phyloP scores from a whole-genome alignment of 257 asterid species.

The Nicotiana obtusifolia region DNA sequence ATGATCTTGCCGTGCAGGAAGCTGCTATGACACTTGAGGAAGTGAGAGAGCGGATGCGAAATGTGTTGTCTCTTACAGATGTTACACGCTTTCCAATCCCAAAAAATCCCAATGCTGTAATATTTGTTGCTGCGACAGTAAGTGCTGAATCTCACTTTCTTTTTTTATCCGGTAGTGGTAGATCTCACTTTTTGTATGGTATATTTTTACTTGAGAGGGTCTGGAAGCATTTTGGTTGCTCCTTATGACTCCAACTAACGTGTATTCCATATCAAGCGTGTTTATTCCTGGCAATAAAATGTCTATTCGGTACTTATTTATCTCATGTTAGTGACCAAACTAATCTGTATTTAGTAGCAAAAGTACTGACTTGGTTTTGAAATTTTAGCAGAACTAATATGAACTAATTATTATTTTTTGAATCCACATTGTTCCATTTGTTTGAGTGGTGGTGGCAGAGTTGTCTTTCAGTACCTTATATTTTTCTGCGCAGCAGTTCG shows the following conservation, averaged over 20 bases:
- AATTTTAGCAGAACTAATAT: not conserved
- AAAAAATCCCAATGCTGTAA: conserved; percentile 74
- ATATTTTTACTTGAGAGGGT: not conserved
- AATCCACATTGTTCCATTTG: not conserved
- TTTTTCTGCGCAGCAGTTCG: not conserved
- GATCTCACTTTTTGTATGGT: conserved; percentile 4
- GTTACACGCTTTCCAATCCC: conserved; percentile 93
- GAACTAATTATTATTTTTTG: not conserved
- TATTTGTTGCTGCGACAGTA: conserved; percentile 90
- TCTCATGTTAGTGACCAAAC: not conserved
- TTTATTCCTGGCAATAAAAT: not conserved
- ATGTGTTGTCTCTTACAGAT: conserved; percentile 82
- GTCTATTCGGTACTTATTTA: not conserved
- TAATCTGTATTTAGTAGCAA: not conserved
- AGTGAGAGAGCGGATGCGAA: conserved; percentile 83
- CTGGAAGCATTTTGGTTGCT: not conserved
- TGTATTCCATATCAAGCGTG: not conserved
- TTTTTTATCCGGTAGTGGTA: no score
- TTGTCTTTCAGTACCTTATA: not conserved
- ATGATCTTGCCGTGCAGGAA: conserved; percentile 54
- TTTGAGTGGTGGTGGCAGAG: not conserved
- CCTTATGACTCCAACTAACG: not conserved
- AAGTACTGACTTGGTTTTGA: not conserved
- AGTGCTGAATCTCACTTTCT: conserved; percentile 18
- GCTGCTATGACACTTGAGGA: conserved; percentile 61